A percentile compares a stretch with the other conserved stretches of the same genome.
phyloP scores from a whole-genome alignment of 2,329 filamentous ascomycete genomes.

The Cytospora schulzeri region DNA sequence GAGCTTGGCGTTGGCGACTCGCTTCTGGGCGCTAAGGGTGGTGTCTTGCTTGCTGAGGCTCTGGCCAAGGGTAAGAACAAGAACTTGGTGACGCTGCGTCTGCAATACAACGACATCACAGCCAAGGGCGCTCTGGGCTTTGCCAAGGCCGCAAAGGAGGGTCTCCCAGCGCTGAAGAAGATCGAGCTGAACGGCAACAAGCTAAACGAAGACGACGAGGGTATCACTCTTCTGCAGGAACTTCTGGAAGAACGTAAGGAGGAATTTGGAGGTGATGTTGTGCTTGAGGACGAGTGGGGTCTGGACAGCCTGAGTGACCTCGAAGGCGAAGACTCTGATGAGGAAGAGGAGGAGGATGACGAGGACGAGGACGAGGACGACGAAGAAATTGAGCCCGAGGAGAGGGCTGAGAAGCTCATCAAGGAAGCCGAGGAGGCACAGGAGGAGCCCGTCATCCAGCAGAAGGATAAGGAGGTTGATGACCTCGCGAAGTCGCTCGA shows the following conservation, averaged over 20 bases:
- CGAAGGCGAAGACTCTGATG: slow-evolving; percentile 74
- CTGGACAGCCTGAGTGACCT: slow-evolving; percentile 86
- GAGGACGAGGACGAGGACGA: slow-evolving; percentile 69
- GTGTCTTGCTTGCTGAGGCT: slow-evolving; percentile 70
- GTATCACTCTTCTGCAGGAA: slow-evolving; percentile 67
- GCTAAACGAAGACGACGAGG: slow-evolving; percentile 81
- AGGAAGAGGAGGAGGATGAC: slow-evolving; percentile 68
- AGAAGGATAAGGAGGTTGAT: slow-evolving; percentile 78
- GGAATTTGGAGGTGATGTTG: slow-evolving; percentile 62
- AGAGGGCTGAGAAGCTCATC: slow-evolving; percentile 68
- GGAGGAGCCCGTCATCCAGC: slow-evolving; percentile 70
- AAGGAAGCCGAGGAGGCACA: slow-evolving; percentile 73
- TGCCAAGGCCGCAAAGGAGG: slow-evolving; percentile 65
- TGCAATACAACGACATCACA: slow-evolving; percentile 96
- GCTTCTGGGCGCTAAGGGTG: slow-evolving; percentile 76
- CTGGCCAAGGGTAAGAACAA: slow-evolving; percentile 75
- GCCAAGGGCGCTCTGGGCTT: slow-evolving; percentile 72
- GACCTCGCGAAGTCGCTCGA: slow-evolving; percentile 73
- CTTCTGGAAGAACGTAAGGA: slow-evolving; percentile 79
- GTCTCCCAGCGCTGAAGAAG: slow-evolving; percentile 76
- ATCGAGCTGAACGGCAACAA: slow-evolving; percentile 97
- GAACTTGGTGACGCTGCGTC: slow-evolving; percentile 76
- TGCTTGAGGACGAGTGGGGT: slow-evolving; percentile 81
- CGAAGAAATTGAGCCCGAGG: slow-evolving; percentile 57
- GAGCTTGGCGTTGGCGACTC: slow-evolving; percentile 92